phyloP scores from a whole-genome alignment of 257 asterid genomes.

The Solanum peruvianum region DNA sequence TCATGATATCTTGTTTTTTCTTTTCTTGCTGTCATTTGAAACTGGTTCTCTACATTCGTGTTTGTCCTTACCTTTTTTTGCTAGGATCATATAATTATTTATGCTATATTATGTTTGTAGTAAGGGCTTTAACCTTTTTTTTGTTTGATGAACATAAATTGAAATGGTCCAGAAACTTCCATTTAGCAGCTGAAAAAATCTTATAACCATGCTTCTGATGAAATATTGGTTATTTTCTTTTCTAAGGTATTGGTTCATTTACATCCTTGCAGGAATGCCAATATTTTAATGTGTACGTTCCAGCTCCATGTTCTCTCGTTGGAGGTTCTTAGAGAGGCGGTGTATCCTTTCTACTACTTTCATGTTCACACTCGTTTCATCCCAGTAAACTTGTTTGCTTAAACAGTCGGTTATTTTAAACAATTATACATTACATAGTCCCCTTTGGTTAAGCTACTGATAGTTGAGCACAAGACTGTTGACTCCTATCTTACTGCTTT shows the following conservation, averaged over 20 bases:
- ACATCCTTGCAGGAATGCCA: constrained; percentile 42
- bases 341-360: constrained; percentile 65
- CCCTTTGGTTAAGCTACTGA: neutral
- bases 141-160: neutral
- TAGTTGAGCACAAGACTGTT: neutral
- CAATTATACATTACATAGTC: neutral
- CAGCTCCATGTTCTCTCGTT: constrained; percentile 81
- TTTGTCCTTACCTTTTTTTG: neutral
- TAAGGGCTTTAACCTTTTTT: neutral
- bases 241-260: neutral
- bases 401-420: neutral
- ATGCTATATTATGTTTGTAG: neutral
- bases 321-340: constrained; percentile 94
- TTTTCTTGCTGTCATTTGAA: neutral
- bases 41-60: neutral
- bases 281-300: constrained; percentile 39
- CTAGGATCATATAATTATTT: neutral
- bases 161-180: neutral
- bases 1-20: neutral
- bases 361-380: neutral
- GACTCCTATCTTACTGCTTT: neutral
- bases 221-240: neutral
- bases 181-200: neutral
- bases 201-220: neutral
- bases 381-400: neutral